Percentiles rank a stretch among this genome's conserved stretches.
These are phyloP conservation scores for Quercus parvula DNA, from an alignment of 306 rosid genomes.

Conservation along the genomic window DNA sequence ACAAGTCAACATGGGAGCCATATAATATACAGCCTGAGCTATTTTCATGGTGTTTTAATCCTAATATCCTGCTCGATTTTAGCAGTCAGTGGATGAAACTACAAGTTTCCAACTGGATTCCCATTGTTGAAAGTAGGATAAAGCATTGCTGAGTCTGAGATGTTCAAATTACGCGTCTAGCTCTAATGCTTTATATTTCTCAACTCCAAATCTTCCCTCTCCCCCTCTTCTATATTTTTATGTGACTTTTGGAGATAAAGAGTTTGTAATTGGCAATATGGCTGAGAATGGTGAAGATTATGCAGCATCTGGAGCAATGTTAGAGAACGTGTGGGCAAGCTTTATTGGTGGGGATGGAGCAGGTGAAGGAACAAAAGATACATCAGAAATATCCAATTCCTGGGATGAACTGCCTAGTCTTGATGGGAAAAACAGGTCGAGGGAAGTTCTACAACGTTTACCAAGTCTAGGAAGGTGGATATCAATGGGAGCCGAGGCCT, in stretches of 20 bases:
- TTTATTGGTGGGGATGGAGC: conserved; percentile 40
- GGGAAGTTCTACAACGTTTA: conserved; percentile 58
- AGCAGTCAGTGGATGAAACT: conserved; percentile 50
- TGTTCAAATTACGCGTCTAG: conserved; percentile 33
- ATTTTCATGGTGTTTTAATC: conserved; percentile 28
- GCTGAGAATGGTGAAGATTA: conserved; percentile 33
- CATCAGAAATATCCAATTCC: conserved; percentile 20
- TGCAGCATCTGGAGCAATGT: conserved; percentile 51
- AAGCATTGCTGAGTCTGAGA: conserved; percentile 45
- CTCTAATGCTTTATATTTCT: conserved; percentile 7
- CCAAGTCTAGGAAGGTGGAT: conserved; percentile 94
- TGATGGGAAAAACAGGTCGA: conserved; percentile 48
- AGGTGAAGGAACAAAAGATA: conserved; percentile 14
- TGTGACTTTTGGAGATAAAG: not conserved
- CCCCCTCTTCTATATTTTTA: conserved; percentile 14
- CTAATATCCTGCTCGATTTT: conserved; percentile 39
- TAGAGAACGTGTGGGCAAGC: conserved; percentile 89
- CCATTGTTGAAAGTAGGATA: conserved; percentile 29
- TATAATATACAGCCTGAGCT: conserved; percentile 18
- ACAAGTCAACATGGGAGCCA: conserved; percentile 42
- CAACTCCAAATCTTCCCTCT: conserved; percentile 8
- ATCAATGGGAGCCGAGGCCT: conserved; percentile 91
- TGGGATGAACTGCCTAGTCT: conserved; percentile 72
- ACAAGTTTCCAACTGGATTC: conserved; percentile 47
- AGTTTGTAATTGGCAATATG: conserved; percentile 32